These are phyloP conservation scores for Tuctoria greenei DNA, from an alignment of 176 grass and related monocot species.

Conservation along the genomic window DNA sequence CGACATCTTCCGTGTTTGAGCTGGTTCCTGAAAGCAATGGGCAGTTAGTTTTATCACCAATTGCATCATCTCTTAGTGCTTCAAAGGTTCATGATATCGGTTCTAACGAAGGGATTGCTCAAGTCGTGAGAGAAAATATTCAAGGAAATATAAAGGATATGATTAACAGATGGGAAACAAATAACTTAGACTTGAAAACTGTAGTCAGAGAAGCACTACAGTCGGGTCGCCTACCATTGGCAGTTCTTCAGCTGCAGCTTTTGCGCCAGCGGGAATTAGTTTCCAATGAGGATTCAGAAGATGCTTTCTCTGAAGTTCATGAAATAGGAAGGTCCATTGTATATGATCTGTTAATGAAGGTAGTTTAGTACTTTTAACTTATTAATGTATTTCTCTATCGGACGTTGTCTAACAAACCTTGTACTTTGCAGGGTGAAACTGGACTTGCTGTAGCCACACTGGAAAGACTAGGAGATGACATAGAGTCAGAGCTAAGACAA, in stretches of 20 bases:
- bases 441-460: constrained; percentile 74
- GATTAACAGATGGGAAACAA: constrained; percentile 79
- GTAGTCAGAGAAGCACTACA: constrained; percentile 91
- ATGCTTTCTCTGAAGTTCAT: constrained; percentile 86
- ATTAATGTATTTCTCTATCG: constrained; percentile 16
- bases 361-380: constrained; percentile 33
- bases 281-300: constrained; percentile 48
- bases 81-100: constrained; percentile 27
- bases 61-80: constrained; percentile 53
- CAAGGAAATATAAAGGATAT: constrained; percentile 90
- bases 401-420: constrained; percentile 36
- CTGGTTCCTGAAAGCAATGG: constrained; percentile 40
- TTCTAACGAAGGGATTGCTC: constrained; percentile 34
- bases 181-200: constrained; percentile 76
- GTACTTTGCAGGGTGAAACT: constrained; percentile 72
- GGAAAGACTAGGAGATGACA: constrained; percentile 85
- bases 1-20: constrained; percentile 37
- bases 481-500: constrained; percentile 74
- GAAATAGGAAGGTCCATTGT: constrained; percentile 80
- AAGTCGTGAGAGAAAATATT: constrained; percentile 44
- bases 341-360: constrained; percentile 96
- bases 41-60: constrained; percentile 48
- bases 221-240: constrained; percentile 81
- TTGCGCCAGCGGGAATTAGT: constrained; percentile 59
- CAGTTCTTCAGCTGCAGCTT: constrained; percentile 92